Base-by-base conservation (phyloP, 2,329 filamentous ascomycete species). In the Fusarium pseudocircinatum region DNA sequence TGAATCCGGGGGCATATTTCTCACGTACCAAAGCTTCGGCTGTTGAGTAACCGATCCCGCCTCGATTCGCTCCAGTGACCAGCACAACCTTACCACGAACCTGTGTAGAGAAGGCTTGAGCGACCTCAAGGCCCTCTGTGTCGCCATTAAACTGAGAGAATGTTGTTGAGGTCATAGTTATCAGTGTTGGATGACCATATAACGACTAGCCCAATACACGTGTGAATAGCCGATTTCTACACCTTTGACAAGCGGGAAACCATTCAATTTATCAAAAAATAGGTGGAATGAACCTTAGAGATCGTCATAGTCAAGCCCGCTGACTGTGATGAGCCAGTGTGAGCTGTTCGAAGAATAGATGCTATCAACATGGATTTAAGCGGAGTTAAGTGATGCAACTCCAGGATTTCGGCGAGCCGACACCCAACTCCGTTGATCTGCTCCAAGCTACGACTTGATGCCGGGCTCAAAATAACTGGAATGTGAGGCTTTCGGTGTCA, bases 211-310 rank as follows among this genome's bases (percentile, higher is more conserved):
- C 34, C 14, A 34, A 34, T 34, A 9, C 34, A 34, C 34, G 14
- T 34, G 6, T 16, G 34, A 34, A 34, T 34, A 34, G 34, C 34
- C 34, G 15, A 34, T 15, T 16, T 36, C 15, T 22, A 22, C 4
- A 22, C 10, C 2, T 7, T 15, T 20, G 6, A 1, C 10, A 28
- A n/a, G 24, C 7, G 5, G 2, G 32, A 16, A 37, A 1, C 9
- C 4, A 2, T 28, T 16, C 0, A 7, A 37, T 16, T 53, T 53
- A 28, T 37, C 0, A 22, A 22, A 2, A 2, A 3, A 11, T 8
- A 22, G 6, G 13, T 22, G 13, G 18, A 12, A 7, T 26, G 2
- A 13, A 28, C 9, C 5, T 53, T 22, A 6, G 9, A 12, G 13
- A n/a, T 28, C 34, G 7, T 6, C 47, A n/a, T 28, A 16, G 4